Conservation (phyloP, 2,329 filamentous ascomycete species). For the Helotiales sp. region DNA sequence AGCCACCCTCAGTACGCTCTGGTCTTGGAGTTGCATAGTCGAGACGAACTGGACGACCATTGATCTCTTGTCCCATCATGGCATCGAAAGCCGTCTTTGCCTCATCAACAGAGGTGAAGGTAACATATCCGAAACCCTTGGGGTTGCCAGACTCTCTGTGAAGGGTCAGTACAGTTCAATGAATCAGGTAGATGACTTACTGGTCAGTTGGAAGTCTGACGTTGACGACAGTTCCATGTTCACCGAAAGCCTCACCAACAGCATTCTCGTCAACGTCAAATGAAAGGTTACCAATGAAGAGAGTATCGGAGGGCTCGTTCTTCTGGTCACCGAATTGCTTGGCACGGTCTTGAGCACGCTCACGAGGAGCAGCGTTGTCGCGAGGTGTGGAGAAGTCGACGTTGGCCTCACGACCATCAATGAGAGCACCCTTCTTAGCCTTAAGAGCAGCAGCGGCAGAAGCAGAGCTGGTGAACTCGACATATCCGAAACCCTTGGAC, state of each 20-base stretch:
- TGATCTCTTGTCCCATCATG: slow-evolving; percentile 63
- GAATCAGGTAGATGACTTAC: slow-evolving; percentile 31
- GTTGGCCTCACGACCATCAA: slow-evolving; percentile 68
- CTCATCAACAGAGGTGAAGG: slow-evolving; percentile 66
- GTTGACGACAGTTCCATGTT: slow-evolving; percentile 61
- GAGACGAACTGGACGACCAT: slow-evolving; percentile 64
- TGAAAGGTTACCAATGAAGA: slow-evolving; percentile 72
- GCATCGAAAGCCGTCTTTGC: slow-evolving; percentile 62
- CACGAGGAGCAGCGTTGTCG: slow-evolving; percentile 46
- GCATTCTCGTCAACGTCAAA: slow-evolving; percentile 67
- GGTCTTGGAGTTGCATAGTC: slow-evolving; percentile 65
- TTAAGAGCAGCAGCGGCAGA: slow-evolving; percentile 64
- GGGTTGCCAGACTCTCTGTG: slow-evolving; percentile 59
- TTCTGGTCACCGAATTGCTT: slow-evolving; percentile 62
- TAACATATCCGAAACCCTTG: slow-evolving; percentile 76
- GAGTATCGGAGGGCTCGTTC: slow-evolving; percentile 64
- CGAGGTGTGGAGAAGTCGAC: slow-evolving; percentile 69
- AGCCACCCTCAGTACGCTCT: slow-evolving; percentile 48
- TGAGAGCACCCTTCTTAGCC: slow-evolving; percentile 62
- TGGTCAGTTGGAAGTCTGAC: slow-evolving; percentile 71
- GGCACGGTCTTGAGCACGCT: slow-evolving; percentile 51
- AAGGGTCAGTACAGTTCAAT: slow-evolving; percentile 28
- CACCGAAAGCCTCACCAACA: slow-evolving; percentile 62
- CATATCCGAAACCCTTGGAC: slow-evolving; percentile 74
- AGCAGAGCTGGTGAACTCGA: slow-evolving; percentile 63